A percentile compares a stretch with the other conserved stretches of the same genome.
Evolutionary conservation across 148 eudicot genomes (phyloP).

Genomic region (Suaeda aralocaspica): DNA sequence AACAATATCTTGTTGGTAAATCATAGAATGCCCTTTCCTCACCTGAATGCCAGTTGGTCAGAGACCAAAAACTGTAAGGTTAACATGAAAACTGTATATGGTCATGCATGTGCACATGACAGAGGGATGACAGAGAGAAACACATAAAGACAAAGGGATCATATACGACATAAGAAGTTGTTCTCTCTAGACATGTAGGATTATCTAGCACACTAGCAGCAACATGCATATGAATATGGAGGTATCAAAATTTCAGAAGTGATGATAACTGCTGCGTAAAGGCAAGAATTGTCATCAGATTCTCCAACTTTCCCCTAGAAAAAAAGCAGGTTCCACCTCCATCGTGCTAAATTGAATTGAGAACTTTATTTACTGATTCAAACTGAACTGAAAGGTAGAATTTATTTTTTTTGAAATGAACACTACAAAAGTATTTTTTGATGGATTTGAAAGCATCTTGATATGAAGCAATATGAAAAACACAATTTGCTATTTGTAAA

Average conservation of each 20-base stretch:
- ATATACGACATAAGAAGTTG: background rate
- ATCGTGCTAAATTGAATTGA: background rate
- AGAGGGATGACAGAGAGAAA: too few species aligned
- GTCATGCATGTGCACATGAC: background rate
- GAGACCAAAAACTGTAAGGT: background rate
- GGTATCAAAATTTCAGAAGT: background rate
- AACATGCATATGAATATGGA: background rate
- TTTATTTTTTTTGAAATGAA: too few species aligned
- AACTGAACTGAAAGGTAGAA: background rate
- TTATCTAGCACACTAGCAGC: background rate
- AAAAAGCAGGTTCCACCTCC: background rate
- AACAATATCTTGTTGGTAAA: conserved; percentile 72
- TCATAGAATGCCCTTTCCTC: conserved; percentile 77
- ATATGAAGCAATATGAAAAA: background rate
- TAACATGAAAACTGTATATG: background rate
- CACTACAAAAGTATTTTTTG: background rate
- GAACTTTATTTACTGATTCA: background rate
- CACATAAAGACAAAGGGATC: background rate
- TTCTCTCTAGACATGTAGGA: background rate
- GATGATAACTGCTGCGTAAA: too few species aligned
- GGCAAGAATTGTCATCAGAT: background rate
- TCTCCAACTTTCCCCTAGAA: background rate
- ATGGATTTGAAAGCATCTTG: background rate
- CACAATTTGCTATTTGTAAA: background rate
- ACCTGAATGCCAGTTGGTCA: conserved; percentile 45